These are phyloP conservation scores for Aaosphaeria arxii DNA, from an alignment of 2,329 filamentous ascomycete genomes.

Conservation along the genomic window DNA sequence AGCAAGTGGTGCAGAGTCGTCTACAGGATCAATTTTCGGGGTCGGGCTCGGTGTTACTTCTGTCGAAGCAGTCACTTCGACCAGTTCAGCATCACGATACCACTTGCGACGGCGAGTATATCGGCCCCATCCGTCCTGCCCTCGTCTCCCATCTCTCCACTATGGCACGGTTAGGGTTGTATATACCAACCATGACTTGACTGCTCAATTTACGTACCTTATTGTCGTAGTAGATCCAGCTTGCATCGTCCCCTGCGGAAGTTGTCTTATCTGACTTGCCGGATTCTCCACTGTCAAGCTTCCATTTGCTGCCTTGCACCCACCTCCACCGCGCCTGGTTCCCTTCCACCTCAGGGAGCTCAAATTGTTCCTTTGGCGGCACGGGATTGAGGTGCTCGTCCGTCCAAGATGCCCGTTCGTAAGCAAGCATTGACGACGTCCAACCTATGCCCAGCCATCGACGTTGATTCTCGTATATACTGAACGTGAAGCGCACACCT, in stretches of 20 bases:
- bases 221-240: slow-evolving; percentile 98
- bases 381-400: slow-evolving; percentile 89
- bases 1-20: slow-evolving; percentile 18
- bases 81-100: slow-evolving; percentile 93
- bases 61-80: slow-evolving; percentile 61
- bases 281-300: slow-evolving; percentile 68
- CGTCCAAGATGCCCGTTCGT: slow-evolving; percentile 89
- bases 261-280: slow-evolving; percentile 36
- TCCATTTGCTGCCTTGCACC: slow-evolving; percentile 84
- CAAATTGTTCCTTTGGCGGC: slow-evolving; percentile 69
- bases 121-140: slow-evolving; percentile 85
- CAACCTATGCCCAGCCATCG: slow-evolving; percentile 94
- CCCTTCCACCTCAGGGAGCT: slow-evolving; percentile 64
- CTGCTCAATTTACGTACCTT: slow-evolving; percentile 57
- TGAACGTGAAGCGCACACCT: slow-evolving; percentile 93
- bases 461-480: slow-evolving; percentile 93
- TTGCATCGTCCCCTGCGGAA: slow-evolving; percentile 56
- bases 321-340: slow-evolving; percentile 70
- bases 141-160: slow-evolving; percentile 87
- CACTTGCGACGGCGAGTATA: slow-evolving; percentile 94
- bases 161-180: slow-evolving; percentile 35
- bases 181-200: background rate
- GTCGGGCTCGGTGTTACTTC: slow-evolving; percentile 46
- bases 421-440: slow-evolving; percentile 87
- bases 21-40: slow-evolving; percentile 30